phyloP scores from a whole-genome alignment of 371 early-diverging fungal species.

The Mucor racemosus region DNA sequence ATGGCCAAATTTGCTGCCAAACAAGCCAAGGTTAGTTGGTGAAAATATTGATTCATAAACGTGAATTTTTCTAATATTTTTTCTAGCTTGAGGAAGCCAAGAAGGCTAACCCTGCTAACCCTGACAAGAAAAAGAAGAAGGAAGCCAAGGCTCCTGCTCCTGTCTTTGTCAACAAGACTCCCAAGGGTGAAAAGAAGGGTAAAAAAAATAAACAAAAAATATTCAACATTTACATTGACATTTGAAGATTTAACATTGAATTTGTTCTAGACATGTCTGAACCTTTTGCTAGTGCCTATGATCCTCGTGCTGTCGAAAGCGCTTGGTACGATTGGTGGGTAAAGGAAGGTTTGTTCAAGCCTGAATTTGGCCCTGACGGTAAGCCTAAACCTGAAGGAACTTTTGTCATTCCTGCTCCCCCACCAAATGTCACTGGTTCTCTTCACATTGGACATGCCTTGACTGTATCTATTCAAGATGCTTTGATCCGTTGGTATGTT shows the following conservation, averaged over 20 bases:
- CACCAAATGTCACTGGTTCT: constrained; percentile 99
- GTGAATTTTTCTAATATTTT: neutral
- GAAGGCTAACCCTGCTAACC: constrained; percentile 50
- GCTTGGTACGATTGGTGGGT: constrained; percentile 98
- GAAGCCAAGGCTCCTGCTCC: constrained; percentile 57
- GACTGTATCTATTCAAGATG: constrained; percentile 97
- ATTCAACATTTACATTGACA: no score
- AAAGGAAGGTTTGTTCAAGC: constrained; percentile 91
- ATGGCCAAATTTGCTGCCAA: constrained; percentile 94
- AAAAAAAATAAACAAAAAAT: neutral
- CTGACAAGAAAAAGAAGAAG: constrained; percentile 63
- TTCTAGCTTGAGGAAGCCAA: constrained; percentile 58
- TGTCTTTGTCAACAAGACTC: constrained; percentile 83
- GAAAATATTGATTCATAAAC: neutral
- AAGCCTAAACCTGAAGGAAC: constrained; percentile 78
- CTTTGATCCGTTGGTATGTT: constrained; percentile 89
- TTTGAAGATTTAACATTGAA: no score
- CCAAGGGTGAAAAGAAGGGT: constrained; percentile 92
- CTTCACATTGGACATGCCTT: constrained; percentile 99
- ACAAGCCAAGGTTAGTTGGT: constrained; percentile 62
- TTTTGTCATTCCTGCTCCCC: constrained; percentile 96
- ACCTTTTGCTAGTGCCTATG: constrained; percentile 86
- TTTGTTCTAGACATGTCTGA: constrained; percentile 68
- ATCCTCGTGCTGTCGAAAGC: constrained; percentile 93
- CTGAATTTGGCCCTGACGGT: constrained; percentile 78